Conservation (phyloP, 2,329 filamentous ascomycete species). For the Fonsecaea pedrosoi region DNA sequence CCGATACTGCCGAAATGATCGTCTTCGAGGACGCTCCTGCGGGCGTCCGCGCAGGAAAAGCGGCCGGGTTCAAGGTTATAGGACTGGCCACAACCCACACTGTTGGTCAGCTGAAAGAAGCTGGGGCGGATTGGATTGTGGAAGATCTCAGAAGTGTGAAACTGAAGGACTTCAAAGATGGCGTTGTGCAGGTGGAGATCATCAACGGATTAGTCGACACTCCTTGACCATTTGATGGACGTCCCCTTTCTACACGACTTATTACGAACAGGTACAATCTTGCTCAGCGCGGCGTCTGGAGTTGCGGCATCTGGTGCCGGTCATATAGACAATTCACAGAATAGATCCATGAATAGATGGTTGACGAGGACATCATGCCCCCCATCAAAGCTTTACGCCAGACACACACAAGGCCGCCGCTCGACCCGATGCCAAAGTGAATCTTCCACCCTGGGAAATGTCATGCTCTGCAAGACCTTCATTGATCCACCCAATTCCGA, state of each 20-base stretch:
- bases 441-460: background rate
- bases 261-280: background rate
- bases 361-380: slow-evolving; percentile 5
- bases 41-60: slow-evolving; percentile 82
- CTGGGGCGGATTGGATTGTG: slow-evolving; percentile 88
- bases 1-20: slow-evolving; percentile 62
- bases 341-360: background rate
- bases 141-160: slow-evolving; percentile 76
- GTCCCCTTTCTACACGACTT: background rate
- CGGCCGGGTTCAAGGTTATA: slow-evolving; percentile 82
- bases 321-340: background rate
- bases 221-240: background rate
- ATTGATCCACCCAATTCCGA: no score
- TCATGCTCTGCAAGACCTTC: background rate
- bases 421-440: background rate
- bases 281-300: slow-evolving; percentile 27
- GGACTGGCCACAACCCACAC: slow-evolving; percentile 86
- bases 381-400: background rate
- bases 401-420: background rate
- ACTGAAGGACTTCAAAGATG: slow-evolving; percentile 52
- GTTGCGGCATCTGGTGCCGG: background rate
- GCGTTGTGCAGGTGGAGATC: slow-evolving; percentile 34
- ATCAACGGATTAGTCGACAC: slow-evolving; percentile 32
- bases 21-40: slow-evolving; percentile 91
- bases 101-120: slow-evolving; percentile 71